phyloP scores from a whole-genome alignment of 352 stramenopile species.

The Discostella stelligera region DNA sequence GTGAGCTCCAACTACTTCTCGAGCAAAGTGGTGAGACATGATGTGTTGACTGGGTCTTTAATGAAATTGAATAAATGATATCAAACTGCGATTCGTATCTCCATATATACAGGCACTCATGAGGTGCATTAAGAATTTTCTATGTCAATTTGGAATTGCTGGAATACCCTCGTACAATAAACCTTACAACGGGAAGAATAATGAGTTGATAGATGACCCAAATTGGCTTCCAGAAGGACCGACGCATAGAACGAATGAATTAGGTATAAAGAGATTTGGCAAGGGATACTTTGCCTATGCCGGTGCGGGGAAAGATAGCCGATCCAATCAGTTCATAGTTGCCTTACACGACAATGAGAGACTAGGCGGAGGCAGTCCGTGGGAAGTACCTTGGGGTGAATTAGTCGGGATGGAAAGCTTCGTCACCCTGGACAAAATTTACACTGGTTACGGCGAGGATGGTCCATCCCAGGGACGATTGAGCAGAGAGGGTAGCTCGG shows the following conservation, averaged over 20 bases:
- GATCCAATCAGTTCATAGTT: slow-evolving; percentile 74
- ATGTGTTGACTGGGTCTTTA: not conserved
- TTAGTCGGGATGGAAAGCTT: slow-evolving; percentile 62
- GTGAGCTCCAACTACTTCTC: slow-evolving; percentile 62
- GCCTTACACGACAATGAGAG: slow-evolving; percentile 56
- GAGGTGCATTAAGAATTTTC: slow-evolving; percentile 65
- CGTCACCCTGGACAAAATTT: slow-evolving; percentile 61
- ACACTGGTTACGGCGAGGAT: slow-evolving; percentile 74
- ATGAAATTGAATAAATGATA: not conserved
- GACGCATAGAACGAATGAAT: slow-evolving; percentile 52
- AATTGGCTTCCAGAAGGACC: slow-evolving; percentile 75
- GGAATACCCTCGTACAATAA: slow-evolving; percentile 45
- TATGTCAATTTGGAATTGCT: slow-evolving; percentile 78
- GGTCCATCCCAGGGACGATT: slow-evolving; percentile 59
- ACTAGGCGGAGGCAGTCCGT: slow-evolving; percentile 71
- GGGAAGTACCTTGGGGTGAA: slow-evolving; percentile 80
- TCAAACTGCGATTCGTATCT: not conserved
- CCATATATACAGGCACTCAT: slow-evolving; percentile 45
- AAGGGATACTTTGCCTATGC: slow-evolving; percentile 74
- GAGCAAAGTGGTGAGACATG: slow-evolving; percentile 37
- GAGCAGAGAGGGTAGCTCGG: slow-evolving; percentile 45
- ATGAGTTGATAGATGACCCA: slow-evolving; percentile 64
- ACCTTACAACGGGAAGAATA: slow-evolving; percentile 26
- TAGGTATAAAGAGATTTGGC: slow-evolving; percentile 62
- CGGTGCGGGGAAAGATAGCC: slow-evolving; percentile 59